Conservation (phyloP, 23 red algal species). For the Agarophyton chilense region DNA sequence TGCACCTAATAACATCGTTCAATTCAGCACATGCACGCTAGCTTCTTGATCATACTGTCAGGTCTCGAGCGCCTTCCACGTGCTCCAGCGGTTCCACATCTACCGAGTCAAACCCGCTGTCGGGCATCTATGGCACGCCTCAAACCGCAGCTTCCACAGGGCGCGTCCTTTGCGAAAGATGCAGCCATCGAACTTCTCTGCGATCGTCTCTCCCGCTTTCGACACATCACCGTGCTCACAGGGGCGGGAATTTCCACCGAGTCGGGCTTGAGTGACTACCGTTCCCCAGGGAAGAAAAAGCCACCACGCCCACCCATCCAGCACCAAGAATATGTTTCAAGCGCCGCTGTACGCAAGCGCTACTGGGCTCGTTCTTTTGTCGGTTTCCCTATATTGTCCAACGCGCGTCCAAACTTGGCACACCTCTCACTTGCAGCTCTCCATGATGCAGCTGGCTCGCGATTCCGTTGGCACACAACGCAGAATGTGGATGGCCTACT, state of each 20-base stretch:
- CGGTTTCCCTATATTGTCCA: slow-evolving; percentile 66
- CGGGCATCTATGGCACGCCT: slow-evolving; percentile 12
- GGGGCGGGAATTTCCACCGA: slow-evolving; percentile 82
- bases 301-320: slow-evolving; percentile 74
- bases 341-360: slow-evolving; percentile 48
- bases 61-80: background rate
- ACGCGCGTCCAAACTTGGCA: slow-evolving; percentile 59
- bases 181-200: slow-evolving; percentile 10
- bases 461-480: slow-evolving; percentile 48
- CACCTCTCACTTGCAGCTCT: slow-evolving; percentile 51
- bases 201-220: background rate
- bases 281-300: slow-evolving; percentile 61
- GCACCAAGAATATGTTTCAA: slow-evolving; percentile 64
- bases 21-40: no score
- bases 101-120: background rate
- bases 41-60: background rate
- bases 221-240: slow-evolving; percentile 44
- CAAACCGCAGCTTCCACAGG: slow-evolving; percentile 58
- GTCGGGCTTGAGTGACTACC: slow-evolving; percentile 78
- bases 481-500: slow-evolving; percentile 89
- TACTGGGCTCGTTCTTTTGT: slow-evolving; percentile 93
- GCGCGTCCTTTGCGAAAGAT: slow-evolving; percentile 25
- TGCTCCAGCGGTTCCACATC: background rate
- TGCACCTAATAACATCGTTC: background rate
- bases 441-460: slow-evolving; percentile 11